phyloP scores from a whole-genome alignment of 2,329 filamentous ascomycete species.

The Alternaria atra region DNA sequence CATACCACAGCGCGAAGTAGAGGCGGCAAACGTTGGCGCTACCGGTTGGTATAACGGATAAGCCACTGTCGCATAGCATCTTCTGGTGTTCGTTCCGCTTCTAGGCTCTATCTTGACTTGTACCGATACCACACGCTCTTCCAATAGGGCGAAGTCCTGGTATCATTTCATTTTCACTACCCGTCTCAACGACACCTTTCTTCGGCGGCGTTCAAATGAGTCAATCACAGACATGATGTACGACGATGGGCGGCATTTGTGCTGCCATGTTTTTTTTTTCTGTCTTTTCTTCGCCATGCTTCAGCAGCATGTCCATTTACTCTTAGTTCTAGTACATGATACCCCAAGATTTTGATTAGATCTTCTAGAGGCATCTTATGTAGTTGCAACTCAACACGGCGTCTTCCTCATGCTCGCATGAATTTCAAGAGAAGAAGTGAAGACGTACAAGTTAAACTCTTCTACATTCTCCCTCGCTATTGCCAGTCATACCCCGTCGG shows the following conservation, averaged over 20 bases:
- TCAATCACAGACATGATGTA: background rate
- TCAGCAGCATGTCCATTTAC: background rate
- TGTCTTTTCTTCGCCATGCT: background rate
- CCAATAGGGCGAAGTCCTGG: background rate
- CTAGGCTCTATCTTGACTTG: background rate
- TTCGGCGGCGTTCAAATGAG: background rate
- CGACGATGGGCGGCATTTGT: background rate
- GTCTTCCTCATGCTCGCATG: background rate
- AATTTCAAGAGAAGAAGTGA: background rate
- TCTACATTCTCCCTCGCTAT: no score
- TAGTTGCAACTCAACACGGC: background rate
- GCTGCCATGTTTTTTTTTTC: background rate
- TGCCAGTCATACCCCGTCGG: no score
- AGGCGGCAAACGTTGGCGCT: conserved; percentile 34
- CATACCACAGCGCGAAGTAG: conserved; percentile 76
- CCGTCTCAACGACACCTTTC: background rate
- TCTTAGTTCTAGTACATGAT: conserved; percentile 9
- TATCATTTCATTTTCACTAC: background rate
- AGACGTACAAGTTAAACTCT: no score
- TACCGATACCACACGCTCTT: background rate
- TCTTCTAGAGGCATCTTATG: background rate
- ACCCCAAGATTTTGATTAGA: conserved; percentile 9
- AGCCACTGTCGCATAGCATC: background rate
- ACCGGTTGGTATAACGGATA: conserved; percentile 39
- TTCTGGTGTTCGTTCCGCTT: background rate